Base-by-base conservation (phyloP, 2,329 filamentous ascomycete species). In the Blastomyces parvus region DNA sequence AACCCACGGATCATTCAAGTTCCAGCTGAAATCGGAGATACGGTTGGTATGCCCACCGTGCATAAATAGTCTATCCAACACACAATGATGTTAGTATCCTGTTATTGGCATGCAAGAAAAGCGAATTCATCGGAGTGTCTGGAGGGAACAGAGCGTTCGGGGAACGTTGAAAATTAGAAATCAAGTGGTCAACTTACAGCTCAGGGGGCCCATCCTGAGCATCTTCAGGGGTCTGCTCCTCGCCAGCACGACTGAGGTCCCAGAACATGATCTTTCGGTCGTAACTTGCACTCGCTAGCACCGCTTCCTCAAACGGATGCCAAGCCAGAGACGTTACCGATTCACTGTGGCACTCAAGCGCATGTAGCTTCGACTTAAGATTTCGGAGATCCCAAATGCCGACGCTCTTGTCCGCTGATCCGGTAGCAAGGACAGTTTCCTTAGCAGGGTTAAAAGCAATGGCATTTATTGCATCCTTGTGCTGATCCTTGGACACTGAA, bases 41-140 rank as follows among this genome's bases (percentile, higher is more conserved):
- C 95, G 89, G 78, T 97, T 97, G 13, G 94, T 99, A 79, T 99
- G 95, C 40, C 94, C 94, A 65, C 94, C 94, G 72, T 99, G 94
- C 92, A 99, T 97, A 78, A 99, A 99, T 1, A 99, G 80, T 57
- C 89, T 91, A 66, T 55, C 52, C 14, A 46, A 57, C 40, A 57
- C 40, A 58, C n/a, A 55, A n/a, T 36, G 3, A 9, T 1, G 6
- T 33, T 33, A n/a, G 52, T 36, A 33, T 33, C n/a, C 30, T 0
- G 7, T n/a, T 36, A 33, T 55, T 55, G 33, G 33, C n/a, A 55
- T 55, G 52, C 52, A 33, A 5, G 2, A 55, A 14, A n/a, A n/a
- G n/a, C n/a, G n/a, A n/a, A n/a, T n/a, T n/a, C n/a, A n/a, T n/a
- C n/a, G n/a, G n/a, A n/a, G n/a, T n/a, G n/a, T n/a, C n/a, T n/a